Evolutionary conservation across 352 stramenopile genomes (phyloP).

Genomic region (Discostella stelligera): DNA sequence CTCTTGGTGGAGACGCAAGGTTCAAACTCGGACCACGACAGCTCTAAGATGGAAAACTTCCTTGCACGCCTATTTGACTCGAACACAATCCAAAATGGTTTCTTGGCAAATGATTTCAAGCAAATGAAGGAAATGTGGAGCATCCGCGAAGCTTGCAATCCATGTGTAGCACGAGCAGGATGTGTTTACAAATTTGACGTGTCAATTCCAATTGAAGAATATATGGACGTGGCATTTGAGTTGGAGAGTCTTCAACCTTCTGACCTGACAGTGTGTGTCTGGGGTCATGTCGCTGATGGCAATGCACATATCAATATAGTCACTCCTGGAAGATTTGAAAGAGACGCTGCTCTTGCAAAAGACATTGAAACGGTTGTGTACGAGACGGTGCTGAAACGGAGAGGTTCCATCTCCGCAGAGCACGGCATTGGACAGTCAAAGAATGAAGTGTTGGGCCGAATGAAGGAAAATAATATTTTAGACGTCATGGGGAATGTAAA

Average conservation of each 20-base stretch:
- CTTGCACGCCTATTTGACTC: slow-evolving; percentile 77
- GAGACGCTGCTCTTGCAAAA: slow-evolving; percentile 38
- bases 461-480: slow-evolving; percentile 86
- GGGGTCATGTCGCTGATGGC: slow-evolving; percentile 93
- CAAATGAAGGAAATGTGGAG: slow-evolving; percentile 90
- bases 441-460: slow-evolving; percentile 82
- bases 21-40: slow-evolving; percentile 89
- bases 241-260: slow-evolving; percentile 52
- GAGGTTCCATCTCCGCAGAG: slow-evolving; percentile 95
- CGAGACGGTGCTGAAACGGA: slow-evolving; percentile 65
- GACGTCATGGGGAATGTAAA: slow-evolving; percentile 92
- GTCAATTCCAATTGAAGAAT: slow-evolving; percentile 89
- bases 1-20: slow-evolving; percentile 96
- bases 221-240: slow-evolving; percentile 89
- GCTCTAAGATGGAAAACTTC: slow-evolving; percentile 84
- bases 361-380: slow-evolving; percentile 76
- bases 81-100: slow-evolving; percentile 87
- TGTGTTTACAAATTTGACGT: slow-evolving; percentile 99
- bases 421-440: slow-evolving; percentile 96
- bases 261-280: slow-evolving; percentile 69
- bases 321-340: slow-evolving; percentile 49
- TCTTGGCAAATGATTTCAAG: slow-evolving; percentile 89
- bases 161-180: slow-evolving; percentile 85
- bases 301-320: slow-evolving; percentile 96
- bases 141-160: slow-evolving; percentile 92